Base-by-base conservation (phyloP, 116 monocot species). In the Iris pallida region DNA sequence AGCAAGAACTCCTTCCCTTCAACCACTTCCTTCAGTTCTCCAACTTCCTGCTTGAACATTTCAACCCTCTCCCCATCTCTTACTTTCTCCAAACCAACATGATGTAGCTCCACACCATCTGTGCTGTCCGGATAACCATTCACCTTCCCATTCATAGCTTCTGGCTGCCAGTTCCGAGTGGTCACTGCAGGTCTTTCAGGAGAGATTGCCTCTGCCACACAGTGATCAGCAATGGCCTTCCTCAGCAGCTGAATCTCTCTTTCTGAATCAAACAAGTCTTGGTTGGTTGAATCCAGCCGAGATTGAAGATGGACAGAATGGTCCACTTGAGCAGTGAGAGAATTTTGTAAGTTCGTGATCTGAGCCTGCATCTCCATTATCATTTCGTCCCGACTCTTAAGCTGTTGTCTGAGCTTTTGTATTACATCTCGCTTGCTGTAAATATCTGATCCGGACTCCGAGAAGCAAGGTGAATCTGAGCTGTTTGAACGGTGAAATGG, bases 381-480 rank as follows among this genome's bases (percentile, higher is more conserved):
- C 92, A 97, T 97, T 52, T 97, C 92, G 20, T 92, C 97, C 6
- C 92, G 67, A 58, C 83, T 84, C 61, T 85, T 97, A 8, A 97
- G 87, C 57, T 97, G 92, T 65, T 82, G 85, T 15, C 97, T 68
- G 9, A 97, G 81, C 71, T 85, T 97, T 42, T 87, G 79, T 66
- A 97, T 87, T 9, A 92, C 92, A 61, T 97, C 92, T 61, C 87
- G 61, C 70, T 87, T 96, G 80, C 70, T 83, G 68, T 83, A 83
- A 16, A 97, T 83, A 57, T 92, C 97, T 7, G 97, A 97, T 19
- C 97, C 97, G 41, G 85, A 89, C 70, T 97, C 97, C 5, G 97
- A 97, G 68, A 86, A 68, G 61, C 81, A 87, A 0, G 86, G 89
- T 7, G 96, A 96, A 20, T 82, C 96, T 2, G 91, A 89, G 58